phyloP scores from a whole-genome alignment of 2,329 filamentous ascomycete genomes.

The Blastomyces gilchristii region DNA sequence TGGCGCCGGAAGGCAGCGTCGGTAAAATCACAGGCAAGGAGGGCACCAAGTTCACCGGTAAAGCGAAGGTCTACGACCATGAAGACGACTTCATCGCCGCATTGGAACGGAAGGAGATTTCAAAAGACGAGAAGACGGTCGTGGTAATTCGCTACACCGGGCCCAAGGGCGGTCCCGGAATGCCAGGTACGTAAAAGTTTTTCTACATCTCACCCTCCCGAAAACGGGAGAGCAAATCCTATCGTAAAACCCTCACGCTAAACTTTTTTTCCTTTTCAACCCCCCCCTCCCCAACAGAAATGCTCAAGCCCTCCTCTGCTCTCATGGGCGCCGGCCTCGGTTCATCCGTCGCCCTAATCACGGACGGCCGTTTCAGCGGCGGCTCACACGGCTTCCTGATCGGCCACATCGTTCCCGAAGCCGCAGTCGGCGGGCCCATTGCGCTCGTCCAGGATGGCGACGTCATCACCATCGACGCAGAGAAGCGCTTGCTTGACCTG shows the following conservation, averaged over 20 bases:
- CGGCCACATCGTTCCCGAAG: slow-evolving; percentile 68
- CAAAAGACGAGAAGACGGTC: slow-evolving; percentile 66
- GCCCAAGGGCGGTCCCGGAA: slow-evolving; percentile 62
- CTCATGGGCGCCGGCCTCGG: slow-evolving; percentile 66
- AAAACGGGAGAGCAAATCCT: neutral
- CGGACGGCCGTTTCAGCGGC: slow-evolving; percentile 71
- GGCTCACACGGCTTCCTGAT: slow-evolving; percentile 41
- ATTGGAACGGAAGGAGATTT: slow-evolving; percentile 57
- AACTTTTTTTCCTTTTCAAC: neutral
- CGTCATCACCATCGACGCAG: slow-evolving; percentile 73
- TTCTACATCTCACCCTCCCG: neutral
- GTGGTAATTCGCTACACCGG: slow-evolving; percentile 67
- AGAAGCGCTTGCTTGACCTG: slow-evolving; percentile 32
- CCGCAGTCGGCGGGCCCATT: slow-evolving; percentile 78
- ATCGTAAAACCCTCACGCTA: neutral
- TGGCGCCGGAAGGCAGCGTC: slow-evolving; percentile 60
- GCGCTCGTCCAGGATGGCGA: slow-evolving; percentile 74
- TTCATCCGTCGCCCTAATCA: slow-evolving; percentile 60
- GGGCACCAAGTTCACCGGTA: slow-evolving; percentile 56
- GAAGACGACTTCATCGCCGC: slow-evolving; percentile 60
- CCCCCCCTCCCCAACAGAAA: slow-evolving; percentile 40
- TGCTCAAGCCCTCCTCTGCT: slow-evolving; percentile 60
- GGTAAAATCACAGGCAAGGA: slow-evolving; percentile 72
- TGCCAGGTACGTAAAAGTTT: slow-evolving; percentile 39
- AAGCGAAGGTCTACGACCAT: slow-evolving; percentile 58